Evolutionary conservation across 225 moss, liverwort and hornwort species (phyloP).

Genomic region (Neckera pumila): DNA sequence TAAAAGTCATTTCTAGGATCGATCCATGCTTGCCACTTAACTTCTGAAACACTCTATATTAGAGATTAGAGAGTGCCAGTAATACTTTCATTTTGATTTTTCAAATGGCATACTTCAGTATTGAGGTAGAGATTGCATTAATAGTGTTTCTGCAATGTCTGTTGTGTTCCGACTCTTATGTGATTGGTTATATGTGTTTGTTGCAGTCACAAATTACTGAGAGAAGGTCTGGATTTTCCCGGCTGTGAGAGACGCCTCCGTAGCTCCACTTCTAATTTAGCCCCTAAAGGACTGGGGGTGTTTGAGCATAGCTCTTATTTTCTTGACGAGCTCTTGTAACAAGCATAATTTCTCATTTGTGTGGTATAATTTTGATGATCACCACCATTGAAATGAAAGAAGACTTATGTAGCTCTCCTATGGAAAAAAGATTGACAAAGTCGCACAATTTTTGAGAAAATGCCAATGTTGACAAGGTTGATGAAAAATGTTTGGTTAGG

Average conservation of each 20-base stretch:
- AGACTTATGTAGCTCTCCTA: too few species aligned
- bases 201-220: constrained; percentile 37
- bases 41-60: neutral
- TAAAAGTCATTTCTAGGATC: neutral
- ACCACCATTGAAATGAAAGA: too few species aligned
- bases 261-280: neutral
- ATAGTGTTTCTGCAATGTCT: neutral
- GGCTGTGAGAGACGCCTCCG: constrained; percentile 12
- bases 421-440: too few species aligned
- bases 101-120: neutral
- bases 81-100: neutral
- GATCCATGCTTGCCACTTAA: neutral
- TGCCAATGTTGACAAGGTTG: too few species aligned
- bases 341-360: too few species aligned
- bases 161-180: neutral
- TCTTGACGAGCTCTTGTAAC: too few species aligned
- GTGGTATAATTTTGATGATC: too few species aligned
- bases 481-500: too few species aligned
- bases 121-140: neutral
- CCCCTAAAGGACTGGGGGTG: too few species aligned
- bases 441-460: too few species aligned
- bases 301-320: too few species aligned
- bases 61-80: neutral
- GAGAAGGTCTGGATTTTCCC: constrained; percentile 16
- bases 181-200: neutral